Evolutionary conservation across 2,329 filamentous ascomycete genomes (phyloP), one percentile per base, ranked within the genome.

Genomic region (Fusarium tanahbumbuense): DNA sequence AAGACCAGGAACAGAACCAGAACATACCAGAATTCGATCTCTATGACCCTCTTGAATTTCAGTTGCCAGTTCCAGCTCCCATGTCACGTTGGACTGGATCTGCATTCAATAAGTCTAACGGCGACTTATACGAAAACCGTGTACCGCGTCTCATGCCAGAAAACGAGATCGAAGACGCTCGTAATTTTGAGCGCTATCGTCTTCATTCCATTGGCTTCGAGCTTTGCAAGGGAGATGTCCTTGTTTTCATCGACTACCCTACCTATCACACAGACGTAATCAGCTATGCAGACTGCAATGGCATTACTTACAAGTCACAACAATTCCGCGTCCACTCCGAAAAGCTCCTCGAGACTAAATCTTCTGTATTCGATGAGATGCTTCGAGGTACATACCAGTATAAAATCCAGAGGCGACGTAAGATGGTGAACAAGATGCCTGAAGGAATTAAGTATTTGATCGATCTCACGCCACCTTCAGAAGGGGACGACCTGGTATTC

Each of bases 401-500:
- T 25, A 80, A 80, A 8, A 72, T 79, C 18, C 76, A 74, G 40
- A 78, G 83, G 23, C 81, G 79, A 16, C 79, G 79, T 22, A 78
- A 78, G 44, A 68, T 81, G 37, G 72, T 73, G 40, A 79, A 78
- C 25, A 74, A 72, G 16, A 73, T 82, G 12, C 81, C 80, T 0
- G 70, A 77, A 4, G 85, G 83, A 1, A 78, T 91, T 73, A 83
- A 84, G 60, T 91, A 86, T 68, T 79, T 91, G 20, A 72, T 92
- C 37, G 89, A 92, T 69, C 81, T 92, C 15, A 91, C 89, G 1
- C 90, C 89, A 1, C 84, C 87, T 1, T 78, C 78, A 0, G 86
- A 90, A 73, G 90, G 88, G 3, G 88, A 91, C 4, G 89, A 91
- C 15, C 84, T 88, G 12, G 85, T 90, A 3, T 84, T 87, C 25